These are phyloP conservation scores for Agastache rugosa DNA, from an alignment of 257 asterid genomes.

Conservation along the genomic window DNA sequence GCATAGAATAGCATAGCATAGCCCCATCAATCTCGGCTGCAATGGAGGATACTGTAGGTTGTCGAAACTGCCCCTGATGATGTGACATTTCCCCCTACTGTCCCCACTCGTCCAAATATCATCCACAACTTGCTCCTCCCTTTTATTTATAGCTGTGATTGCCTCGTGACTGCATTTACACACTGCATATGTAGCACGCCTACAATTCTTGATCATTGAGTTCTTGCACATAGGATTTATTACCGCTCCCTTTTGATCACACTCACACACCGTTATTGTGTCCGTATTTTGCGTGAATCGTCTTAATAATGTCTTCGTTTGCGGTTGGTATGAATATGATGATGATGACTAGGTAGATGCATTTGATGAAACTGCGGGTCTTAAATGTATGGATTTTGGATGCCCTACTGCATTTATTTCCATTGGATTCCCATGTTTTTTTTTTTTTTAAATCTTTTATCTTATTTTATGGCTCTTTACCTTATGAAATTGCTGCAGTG, in stretches of 20 bases:
- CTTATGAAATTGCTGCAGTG: slow-evolving; percentile 47
- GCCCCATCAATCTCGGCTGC: slow-evolving; percentile 55
- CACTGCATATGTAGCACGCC: slow-evolving; percentile 37
- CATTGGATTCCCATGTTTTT: slow-evolving; percentile 59
- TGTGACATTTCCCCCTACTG: slow-evolving; percentile 36
- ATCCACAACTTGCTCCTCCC: slow-evolving; percentile 31
- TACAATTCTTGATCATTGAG: slow-evolving; percentile 31
- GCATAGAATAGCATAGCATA: neutral
- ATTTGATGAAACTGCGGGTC: slow-evolving; percentile 33
- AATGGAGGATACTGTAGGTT: slow-evolving; percentile 42
- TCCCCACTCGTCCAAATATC: slow-evolving; percentile 45
- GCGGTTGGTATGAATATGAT: slow-evolving; percentile 2
- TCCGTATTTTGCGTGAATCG: slow-evolving; percentile 36
- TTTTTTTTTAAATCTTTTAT: neutral
- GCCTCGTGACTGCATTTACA: slow-evolving; percentile 50
- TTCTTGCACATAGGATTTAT: slow-evolving; percentile 23
- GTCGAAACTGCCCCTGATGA: slow-evolving; percentile 46
- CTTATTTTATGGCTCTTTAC: slow-evolving; percentile 38
- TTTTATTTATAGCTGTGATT: slow-evolving; percentile 29
- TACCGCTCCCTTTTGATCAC: slow-evolving; percentile 13
- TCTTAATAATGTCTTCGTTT: slow-evolving; percentile 34
- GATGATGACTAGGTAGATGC: slow-evolving; percentile 30
- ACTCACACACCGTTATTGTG: slow-evolving; percentile 14
- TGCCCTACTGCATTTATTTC: slow-evolving; percentile 52
- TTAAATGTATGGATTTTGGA: slow-evolving; percentile 23